A percentile compares a stretch with the other conserved stretches of the same genome.
Evolutionary conservation across 2,329 filamentous ascomycete species (phyloP).

Genomic region (Aspergillus ustus): DNA sequence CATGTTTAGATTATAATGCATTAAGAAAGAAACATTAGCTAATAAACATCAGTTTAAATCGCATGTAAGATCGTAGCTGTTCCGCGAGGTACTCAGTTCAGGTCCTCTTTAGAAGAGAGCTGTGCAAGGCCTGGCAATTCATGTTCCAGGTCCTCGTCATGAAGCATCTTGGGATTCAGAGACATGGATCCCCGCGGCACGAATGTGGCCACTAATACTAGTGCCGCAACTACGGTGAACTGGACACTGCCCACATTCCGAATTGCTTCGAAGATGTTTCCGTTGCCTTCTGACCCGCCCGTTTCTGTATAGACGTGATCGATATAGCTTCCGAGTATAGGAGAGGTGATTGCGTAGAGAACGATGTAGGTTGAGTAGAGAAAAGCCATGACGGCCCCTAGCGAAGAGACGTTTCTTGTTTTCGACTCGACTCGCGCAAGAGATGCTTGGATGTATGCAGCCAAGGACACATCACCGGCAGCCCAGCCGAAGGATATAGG

Average conservation of each 20-base stretch:
- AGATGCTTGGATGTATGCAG: slow-evolving; percentile 23
- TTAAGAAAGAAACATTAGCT: background rate
- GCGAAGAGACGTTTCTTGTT: slow-evolving; percentile 19
- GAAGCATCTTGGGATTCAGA: slow-evolving; percentile 18
- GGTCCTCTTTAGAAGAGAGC: slow-evolving; percentile 17
- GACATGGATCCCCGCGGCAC: slow-evolving; percentile 20
- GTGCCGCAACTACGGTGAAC: slow-evolving; percentile 16
- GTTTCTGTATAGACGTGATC: slow-evolving; percentile 21
- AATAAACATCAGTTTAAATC: background rate
- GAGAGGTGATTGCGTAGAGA: slow-evolving; percentile 22
- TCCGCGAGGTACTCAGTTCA: background rate
- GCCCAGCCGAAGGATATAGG: slow-evolving; percentile 25
- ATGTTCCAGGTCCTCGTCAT: slow-evolving; percentile 17
- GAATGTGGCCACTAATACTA: slow-evolving; percentile 21
- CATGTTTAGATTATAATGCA: background rate
- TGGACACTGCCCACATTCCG: slow-evolving; percentile 21
- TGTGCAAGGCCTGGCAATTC: slow-evolving; percentile 16
- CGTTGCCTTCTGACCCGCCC: slow-evolving; percentile 16
- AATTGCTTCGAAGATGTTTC: slow-evolving; percentile 22
- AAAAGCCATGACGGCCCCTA: slow-evolving; percentile 23
- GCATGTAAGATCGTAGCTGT: background rate
- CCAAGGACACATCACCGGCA: slow-evolving; percentile 23
- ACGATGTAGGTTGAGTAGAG: slow-evolving; percentile 24
- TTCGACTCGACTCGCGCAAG: slow-evolving; percentile 22
- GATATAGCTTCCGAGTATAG: slow-evolving; percentile 24